phyloP scores from a whole-genome alignment of 352 stramenopile genomes.

The Phytophthora quininea region DNA sequence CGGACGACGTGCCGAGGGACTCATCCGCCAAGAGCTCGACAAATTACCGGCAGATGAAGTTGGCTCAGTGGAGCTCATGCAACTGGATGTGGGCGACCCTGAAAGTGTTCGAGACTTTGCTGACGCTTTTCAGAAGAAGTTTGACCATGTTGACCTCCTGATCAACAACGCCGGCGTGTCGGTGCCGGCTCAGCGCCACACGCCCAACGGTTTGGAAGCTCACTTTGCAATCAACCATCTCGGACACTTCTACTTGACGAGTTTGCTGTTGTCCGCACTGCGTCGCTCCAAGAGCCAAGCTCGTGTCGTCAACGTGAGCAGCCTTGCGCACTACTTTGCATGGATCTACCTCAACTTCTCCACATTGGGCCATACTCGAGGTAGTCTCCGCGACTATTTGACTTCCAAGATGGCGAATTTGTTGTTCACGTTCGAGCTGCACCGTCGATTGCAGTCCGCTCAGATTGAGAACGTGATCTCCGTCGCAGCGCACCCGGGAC shows the following conservation, averaged over 20 bases:
- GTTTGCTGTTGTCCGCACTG: constrained; percentile 46
- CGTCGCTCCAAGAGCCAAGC: constrained; percentile 39
- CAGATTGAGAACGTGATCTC: constrained; percentile 48
- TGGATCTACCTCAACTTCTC: constrained; percentile 43
- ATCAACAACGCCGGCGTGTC: constrained; percentile 82
- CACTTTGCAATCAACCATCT: constrained; percentile 83
- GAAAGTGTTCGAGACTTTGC: constrained; percentile 52
- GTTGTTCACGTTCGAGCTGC: constrained; percentile 70
- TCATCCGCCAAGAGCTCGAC: constrained; percentile 31
- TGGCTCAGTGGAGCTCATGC: constrained; percentile 66
- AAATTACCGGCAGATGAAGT: constrained; percentile 9
- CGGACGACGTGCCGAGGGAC: constrained; percentile 32
- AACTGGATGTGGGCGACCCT: constrained; percentile 36
- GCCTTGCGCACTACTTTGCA: constrained; percentile 46
- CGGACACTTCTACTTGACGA: constrained; percentile 71
- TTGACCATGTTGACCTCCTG: constrained; percentile 61
- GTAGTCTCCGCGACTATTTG: constrained; percentile 50
- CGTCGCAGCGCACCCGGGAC: constrained; percentile 59
- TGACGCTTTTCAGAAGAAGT: constrained; percentile 35
- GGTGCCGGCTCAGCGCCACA: constrained; percentile 39
- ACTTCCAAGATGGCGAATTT: constrained; percentile 65
- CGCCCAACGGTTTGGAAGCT: constrained; percentile 48
- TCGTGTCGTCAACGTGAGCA: constrained; percentile 63
- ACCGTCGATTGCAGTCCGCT: constrained; percentile 40
- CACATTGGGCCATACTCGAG: constrained; percentile 43